A percentile compares a stretch with the other conserved stretches of the same genome.
These are phyloP conservation scores for Blastocystis sp. DNA, from an alignment of 352 stramenopile genomes.

Conservation along the genomic window DNA sequence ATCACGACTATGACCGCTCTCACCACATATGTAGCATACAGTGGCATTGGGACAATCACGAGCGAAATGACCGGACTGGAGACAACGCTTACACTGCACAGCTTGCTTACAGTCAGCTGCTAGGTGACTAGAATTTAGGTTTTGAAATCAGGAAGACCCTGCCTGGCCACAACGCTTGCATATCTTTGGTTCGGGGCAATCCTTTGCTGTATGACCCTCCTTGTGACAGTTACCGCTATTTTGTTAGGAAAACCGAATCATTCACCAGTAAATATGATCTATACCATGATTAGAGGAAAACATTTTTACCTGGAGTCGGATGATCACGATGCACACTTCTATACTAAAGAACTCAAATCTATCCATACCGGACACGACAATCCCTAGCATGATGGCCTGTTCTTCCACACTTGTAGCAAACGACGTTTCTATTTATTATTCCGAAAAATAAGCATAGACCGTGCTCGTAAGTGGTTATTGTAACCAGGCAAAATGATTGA, in stretches of 20 bases:
- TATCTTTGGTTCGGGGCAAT: background rate
- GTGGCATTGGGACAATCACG: conserved; percentile 44
- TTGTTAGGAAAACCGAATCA: background rate
- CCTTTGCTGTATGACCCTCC: conserved; percentile 13
- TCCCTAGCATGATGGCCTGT: conserved; percentile 4
- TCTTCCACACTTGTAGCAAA: conserved; percentile 39
- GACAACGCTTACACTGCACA: conserved; percentile 21
- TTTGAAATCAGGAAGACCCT: background rate
- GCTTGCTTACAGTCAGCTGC: background rate
- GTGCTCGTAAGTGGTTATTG: background rate
- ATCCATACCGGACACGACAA: background rate
- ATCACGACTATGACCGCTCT: conserved; percentile 36
- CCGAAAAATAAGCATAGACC: background rate
- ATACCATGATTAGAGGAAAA: background rate
- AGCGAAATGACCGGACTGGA: conserved; percentile 35
- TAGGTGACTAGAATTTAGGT: background rate
- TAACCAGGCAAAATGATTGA: background rate
- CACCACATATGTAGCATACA: conserved; percentile 29
- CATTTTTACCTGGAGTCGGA: background rate
- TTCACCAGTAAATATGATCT: conserved; percentile 1
- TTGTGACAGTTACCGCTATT: conserved; percentile 45
- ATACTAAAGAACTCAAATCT: background rate
- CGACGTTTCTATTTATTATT: background rate
- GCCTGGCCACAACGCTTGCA: conserved; percentile 29
- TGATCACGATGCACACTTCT: background rate